Percentiles rank a stretch among this genome's conserved stretches.
phyloP scores from a whole-genome alignment of 768 basidiomycete genomes.

The Solioccasus polychromus region DNA sequence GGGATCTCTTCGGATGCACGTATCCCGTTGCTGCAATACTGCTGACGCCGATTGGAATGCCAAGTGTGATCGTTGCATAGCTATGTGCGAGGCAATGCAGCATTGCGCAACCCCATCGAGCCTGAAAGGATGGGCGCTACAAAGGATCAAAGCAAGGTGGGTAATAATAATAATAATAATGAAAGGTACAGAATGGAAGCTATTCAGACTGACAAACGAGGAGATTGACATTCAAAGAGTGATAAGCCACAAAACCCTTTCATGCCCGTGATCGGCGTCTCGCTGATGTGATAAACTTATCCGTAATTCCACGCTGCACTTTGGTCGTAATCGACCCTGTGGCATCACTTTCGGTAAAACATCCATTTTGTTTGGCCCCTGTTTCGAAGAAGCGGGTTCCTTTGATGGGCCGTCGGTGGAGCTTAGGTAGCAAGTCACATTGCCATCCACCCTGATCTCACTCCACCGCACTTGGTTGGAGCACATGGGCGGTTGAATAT shows the following conservation, averaged over 20 bases:
- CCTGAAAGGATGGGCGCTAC: no score
- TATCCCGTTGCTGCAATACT: slow-evolving; percentile 5
- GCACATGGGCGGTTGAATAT: no score
- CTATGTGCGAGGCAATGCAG: slow-evolving; percentile 1
- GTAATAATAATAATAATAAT: no score
- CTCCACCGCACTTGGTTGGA: no score
- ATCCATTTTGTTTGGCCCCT: slow-evolving; percentile 1
- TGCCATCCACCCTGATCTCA: background rate
- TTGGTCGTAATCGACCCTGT: slow-evolving; percentile 24
- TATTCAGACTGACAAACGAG: slow-evolving; percentile 1
- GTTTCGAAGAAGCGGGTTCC: slow-evolving; percentile 7
- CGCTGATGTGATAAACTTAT: background rate
- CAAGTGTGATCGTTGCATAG: background rate
- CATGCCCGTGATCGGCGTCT: slow-evolving; percentile 15
- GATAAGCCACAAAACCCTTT: slow-evolving; percentile 1
- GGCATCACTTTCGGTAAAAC: slow-evolving; percentile 6
- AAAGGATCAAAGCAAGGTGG: no score
- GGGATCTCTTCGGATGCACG: background rate
- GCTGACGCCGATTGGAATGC: background rate
- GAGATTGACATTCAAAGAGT: no score
- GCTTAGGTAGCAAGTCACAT: background rate
- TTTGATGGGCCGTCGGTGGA: background rate
- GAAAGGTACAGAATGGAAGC: background rate
- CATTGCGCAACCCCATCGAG: background rate
- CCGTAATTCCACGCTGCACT: no score